Base-by-base conservation (phyloP, 106 monocot genomes). In the Alisma plantagoaquatica region DNA sequence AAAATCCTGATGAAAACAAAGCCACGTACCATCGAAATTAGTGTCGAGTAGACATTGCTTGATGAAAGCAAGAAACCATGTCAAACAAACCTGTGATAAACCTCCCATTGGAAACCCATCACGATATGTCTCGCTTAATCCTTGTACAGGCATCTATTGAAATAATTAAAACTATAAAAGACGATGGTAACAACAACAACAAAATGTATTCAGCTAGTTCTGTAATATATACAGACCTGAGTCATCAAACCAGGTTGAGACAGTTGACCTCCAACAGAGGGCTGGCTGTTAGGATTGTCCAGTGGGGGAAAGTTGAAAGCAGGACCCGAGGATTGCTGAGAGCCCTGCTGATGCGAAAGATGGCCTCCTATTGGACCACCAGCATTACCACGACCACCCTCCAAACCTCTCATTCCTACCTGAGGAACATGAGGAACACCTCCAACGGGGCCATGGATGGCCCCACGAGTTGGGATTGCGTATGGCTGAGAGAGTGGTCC, bases 81-180 rank as follows among this genome's bases (percentile, higher is more conserved):
- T n/a, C n/a, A n/a, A n/a, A n/a, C n/a, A n/a, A 67, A 91, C 98
- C 79, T 99, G 98, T 54, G 98, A 99, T 85, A 99, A 90, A 52
- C 89, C 85, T 46, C 90, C 96, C 50, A 90, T 76, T 24, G 96
- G 81, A 74, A 98, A 89, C 30, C 96, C 96, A 51, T 99, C 98
- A 59, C 76, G 85, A 59, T 82, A 99, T 31, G 85, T 64, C 67
- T 99, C 90, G 45, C 82, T 90, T 23, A 99, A 73, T 31, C 86
- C 98, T 72, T 99, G 98, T 56, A 82, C 76, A 25, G 98, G 98
- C 46, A 77, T 74, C 98, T 99, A 49, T 15, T 38, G 14, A 38
- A 38, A 41, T 3, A 3, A 22, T 5, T 7, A 38, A 53, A 27
- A 24, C 3, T 26, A 3, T 12, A 38, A 38, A 38, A 7, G 14